Evolutionary conservation across 139 green algal genomes (phyloP), one percentile per base, ranked within the genome.

Genomic region (Helicosporidium sp.): DNA sequence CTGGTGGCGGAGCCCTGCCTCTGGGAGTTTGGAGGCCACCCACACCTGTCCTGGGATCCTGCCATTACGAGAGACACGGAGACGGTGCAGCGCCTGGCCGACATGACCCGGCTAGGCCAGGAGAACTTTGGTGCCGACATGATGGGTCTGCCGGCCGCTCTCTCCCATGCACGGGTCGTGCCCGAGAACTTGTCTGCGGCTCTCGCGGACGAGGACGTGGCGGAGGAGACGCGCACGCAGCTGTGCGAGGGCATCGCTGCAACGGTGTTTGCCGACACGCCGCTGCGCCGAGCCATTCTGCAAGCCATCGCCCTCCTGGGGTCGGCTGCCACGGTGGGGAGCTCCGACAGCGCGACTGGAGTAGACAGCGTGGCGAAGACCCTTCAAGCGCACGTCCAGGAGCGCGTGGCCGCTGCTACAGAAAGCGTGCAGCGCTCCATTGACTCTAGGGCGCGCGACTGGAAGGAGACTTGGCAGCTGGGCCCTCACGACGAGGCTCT

Each of bases 231-330:
- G 26, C 47, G 69, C 3, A 46, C 57, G 19, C 17, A 39, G 26
- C 44, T 68, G 23, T 54, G 46, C 1, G 54, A 46, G 15, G 70
- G 64, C 1, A 56, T 66, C 19, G 46, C 59, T 8, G 62, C 68
- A 3, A 37, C 37, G 17, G 50, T 87, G 42, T 42, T 55, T 5
- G 47, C 53, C 25, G 66, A 84, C 29, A 2, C 31, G 0, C 25
- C 16, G 7, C 60, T 83, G 25, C 55, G 61, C 26, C 42, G 43
- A 1, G 50, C 58, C 0, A 50, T 76, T 25, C 36, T 58, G 3
- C 43, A 72, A 29, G 77, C 75, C 2, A 10, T 72, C n/a, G 62
- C 60, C 25, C 41, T 68, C 7, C 68, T 72, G 41, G 47, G 41
- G 18, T 59, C 52, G 0, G 43, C 33, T 13, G 28, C 47, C 1